Evolutionary conservation across 2,329 filamentous ascomycete genomes (phyloP).

Genomic region (Trichoderma asperellum): DNA sequence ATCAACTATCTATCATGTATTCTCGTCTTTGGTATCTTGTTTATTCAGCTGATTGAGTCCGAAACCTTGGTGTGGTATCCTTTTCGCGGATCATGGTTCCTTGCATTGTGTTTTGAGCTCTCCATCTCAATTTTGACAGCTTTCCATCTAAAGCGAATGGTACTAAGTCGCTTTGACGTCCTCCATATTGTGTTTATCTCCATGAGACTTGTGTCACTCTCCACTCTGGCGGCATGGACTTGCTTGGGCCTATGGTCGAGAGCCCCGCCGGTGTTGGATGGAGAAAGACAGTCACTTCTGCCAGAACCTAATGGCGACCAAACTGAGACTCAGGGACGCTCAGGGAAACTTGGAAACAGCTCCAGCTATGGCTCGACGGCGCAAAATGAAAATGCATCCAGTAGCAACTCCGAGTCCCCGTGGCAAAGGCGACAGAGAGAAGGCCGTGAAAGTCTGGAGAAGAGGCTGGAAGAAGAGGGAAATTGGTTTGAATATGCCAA

Average conservation of each 20-base stretch:
- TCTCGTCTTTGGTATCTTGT: conserved; percentile 65
- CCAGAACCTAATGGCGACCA: conserved; percentile 37
- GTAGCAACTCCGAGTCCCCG: conserved; percentile 52
- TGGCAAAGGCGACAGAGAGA: conserved; percentile 59
- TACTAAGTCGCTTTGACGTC: conserved; percentile 31
- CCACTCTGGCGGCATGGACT: conserved; percentile 40
- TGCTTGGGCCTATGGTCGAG: conserved; percentile 37
- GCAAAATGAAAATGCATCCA: conserved; percentile 44
- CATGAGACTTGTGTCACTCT: conserved; percentile 32
- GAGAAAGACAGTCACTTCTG: conserved; percentile 63
- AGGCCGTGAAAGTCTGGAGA: conserved; percentile 63
- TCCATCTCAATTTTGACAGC: conserved; percentile 44
- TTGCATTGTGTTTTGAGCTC: conserved; percentile 62
- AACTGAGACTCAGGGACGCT: conserved; percentile 1
- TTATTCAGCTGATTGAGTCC: conserved; percentile 57
- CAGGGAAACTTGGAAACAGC: conserved; percentile 33
- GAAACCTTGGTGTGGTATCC: conserved; percentile 63
- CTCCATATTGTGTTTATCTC: conserved; percentile 35
- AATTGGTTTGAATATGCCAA: conserved; percentile 79
- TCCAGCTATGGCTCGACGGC: conserved; percentile 50
- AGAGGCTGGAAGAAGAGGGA: conserved; percentile 72
- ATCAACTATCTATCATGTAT: conserved; percentile 65
- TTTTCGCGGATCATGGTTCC: conserved; percentile 64
- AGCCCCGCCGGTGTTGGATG: conserved; percentile 46
- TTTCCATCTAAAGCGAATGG: conserved; percentile 13